Evolutionary conservation across 345 rosid genomes (phyloP).

Genomic region (Dipteronia sinensis): DNA sequence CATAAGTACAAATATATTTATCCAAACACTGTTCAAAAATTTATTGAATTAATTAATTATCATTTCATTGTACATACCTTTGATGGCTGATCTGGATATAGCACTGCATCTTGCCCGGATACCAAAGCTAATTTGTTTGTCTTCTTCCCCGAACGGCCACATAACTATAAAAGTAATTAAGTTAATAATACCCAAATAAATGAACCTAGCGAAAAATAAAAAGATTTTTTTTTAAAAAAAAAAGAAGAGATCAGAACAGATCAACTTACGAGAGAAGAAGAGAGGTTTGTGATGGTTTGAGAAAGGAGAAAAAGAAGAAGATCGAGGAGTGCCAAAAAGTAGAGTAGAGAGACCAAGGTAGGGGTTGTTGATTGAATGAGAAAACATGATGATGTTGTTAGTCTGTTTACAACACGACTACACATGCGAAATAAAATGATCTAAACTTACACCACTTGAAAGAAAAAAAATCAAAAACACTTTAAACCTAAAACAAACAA

Average conservation of each 20-base stretch:
- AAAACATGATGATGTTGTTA: slow-evolving; percentile 13
- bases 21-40: background rate
- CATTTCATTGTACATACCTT: too few species aligned
- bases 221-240: too few species aligned
- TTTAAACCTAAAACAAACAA: too few species aligned
- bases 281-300: background rate
- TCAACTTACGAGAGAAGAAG: slow-evolving; percentile 1
- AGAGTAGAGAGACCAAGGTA: background rate
- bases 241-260: too few species aligned
- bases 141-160: slow-evolving; percentile 34
- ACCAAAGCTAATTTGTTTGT: slow-evolving; percentile 32
- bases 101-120: slow-evolving; percentile 47
- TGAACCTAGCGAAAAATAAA: too few species aligned
- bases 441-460: too few species aligned
- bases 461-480: too few species aligned
- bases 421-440: too few species aligned
- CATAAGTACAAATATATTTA: background rate
- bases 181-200: too few species aligned
- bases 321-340: background rate
- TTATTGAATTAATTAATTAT: background rate
- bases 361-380: slow-evolving; percentile 24
- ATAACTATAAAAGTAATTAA: too few species aligned
- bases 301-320: background rate
- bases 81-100: slow-evolving; percentile 43
- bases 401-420: too few species aligned